Conservation (phyloP, 768 basidiomycete species). For the Pleurotus platypus region DNA sequence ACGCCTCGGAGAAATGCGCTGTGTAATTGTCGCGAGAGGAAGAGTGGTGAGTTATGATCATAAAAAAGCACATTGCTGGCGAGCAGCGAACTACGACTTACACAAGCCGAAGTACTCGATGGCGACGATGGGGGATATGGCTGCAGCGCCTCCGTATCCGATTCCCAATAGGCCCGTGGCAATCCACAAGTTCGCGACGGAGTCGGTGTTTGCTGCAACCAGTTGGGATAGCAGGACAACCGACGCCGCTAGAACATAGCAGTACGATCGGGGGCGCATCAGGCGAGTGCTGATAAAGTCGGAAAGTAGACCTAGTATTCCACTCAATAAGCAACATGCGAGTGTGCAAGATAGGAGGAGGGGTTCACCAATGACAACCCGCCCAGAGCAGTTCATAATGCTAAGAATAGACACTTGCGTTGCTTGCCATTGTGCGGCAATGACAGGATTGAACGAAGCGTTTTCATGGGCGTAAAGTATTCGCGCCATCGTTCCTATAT, state of each 20-base stretch:
- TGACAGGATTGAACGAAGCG: conserved; percentile 56
- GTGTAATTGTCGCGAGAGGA: neutral
- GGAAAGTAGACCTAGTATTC: conserved; percentile 53
- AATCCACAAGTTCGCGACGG: conserved; percentile 65
- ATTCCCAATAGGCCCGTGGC: conserved; percentile 56
- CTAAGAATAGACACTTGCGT: conserved; percentile 82
- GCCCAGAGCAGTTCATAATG: conserved; percentile 76
- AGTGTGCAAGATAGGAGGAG: neutral
- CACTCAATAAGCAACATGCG: neutral
- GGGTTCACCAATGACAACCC: conserved; percentile 65
- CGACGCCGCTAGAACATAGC: conserved; percentile 58
- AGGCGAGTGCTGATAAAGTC: conserved; percentile 59
- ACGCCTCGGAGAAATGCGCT: conserved; percentile 83
- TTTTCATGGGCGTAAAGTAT: conserved; percentile 63
- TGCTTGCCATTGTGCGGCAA: conserved; percentile 74
- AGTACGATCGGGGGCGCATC: conserved; percentile 62
- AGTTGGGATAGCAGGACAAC: conserved; percentile 75
- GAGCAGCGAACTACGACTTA: conserved; percentile 31
- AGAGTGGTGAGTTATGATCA: neutral
- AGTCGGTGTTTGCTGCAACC: conserved; percentile 46
- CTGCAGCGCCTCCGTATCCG: conserved; percentile 72
- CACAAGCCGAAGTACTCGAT: conserved; percentile 90
- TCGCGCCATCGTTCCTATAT: conserved; percentile 70
- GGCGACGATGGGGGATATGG: conserved; percentile 66
- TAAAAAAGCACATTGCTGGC: neutral